Evolutionary conservation across 2,329 filamentous ascomycete species (phyloP).

Genomic region (Pseudofabraea citricarpa): DNA sequence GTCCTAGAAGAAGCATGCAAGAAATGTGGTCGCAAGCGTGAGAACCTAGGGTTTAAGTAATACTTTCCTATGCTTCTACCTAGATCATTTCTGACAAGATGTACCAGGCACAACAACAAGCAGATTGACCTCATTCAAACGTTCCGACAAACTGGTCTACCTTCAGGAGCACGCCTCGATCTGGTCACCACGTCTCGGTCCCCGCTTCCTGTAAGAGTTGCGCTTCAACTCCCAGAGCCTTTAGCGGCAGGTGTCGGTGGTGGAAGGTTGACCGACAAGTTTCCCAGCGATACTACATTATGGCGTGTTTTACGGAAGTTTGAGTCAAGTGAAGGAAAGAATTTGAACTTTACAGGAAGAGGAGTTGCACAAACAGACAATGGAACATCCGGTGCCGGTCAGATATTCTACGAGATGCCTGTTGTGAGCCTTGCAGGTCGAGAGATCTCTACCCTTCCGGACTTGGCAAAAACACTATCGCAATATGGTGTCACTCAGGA

Average conservation of each 20-base stretch:
- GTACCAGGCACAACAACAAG: slow-evolving; percentile 75
- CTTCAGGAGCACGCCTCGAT: slow-evolving; percentile 84
- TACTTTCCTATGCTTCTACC: no score
- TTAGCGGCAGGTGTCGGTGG: slow-evolving; percentile 59
- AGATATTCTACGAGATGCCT: slow-evolving; percentile 84
- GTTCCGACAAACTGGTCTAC: slow-evolving; percentile 77
- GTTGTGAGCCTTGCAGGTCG: slow-evolving; percentile 79
- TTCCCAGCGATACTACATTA: slow-evolving; percentile 80
- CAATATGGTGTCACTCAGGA: slow-evolving; percentile 86
- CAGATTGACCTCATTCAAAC: slow-evolving; percentile 79
- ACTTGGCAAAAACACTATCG: slow-evolving; percentile 83
- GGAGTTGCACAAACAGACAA: slow-evolving; percentile 61
- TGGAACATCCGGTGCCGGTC: slow-evolving; percentile 54
- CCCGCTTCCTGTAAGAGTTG: slow-evolving; percentile 79
- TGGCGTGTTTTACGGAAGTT: slow-evolving; percentile 91
- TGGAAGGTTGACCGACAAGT: slow-evolving; percentile 74
- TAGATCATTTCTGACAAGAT: no score
- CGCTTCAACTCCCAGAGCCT: slow-evolving; percentile 74
- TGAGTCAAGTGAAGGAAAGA: slow-evolving; percentile 62
- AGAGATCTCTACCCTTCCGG: slow-evolving; percentile 70
- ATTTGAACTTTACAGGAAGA: slow-evolving; percentile 78
- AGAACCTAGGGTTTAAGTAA: slow-evolving; percentile 78
- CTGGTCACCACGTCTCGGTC: slow-evolving; percentile 84
- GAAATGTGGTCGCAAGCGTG: slow-evolving; percentile 58
- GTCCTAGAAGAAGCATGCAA: slow-evolving; percentile 82